A percentile compares a stretch with the other conserved stretches of the same genome.
phyloP scores from a whole-genome alignment of 495 filamentous ascomycete genomes.

The Parathielavia hyrcaniae region DNA sequence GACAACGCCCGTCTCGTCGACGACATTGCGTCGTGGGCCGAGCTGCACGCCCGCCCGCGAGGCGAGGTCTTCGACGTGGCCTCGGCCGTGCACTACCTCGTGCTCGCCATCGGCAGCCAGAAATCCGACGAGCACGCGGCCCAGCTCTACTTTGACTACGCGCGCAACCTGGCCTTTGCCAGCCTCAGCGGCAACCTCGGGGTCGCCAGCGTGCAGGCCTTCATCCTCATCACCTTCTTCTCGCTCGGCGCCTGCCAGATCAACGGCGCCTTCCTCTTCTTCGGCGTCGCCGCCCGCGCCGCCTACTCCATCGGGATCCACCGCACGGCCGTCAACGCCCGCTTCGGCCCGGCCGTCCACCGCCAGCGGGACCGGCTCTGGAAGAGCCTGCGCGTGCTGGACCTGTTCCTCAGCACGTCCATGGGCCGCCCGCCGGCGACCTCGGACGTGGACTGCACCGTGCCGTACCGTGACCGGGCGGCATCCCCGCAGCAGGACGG shows the following conservation, averaged over 20 bases:
- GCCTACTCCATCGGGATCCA: constrained; percentile 57
- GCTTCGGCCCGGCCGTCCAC: constrained; percentile 48
- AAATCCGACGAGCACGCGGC: constrained; percentile 46
- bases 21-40: constrained; percentile 32
- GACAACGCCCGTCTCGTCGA: constrained; percentile 28
- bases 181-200: constrained; percentile 52
- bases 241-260: constrained; percentile 57
- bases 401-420: constrained; percentile 55
- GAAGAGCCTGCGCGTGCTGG: constrained; percentile 56
- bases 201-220: constrained; percentile 52
- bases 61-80: constrained; percentile 35
- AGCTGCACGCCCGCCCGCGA: constrained; percentile 4
- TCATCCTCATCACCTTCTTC: constrained; percentile 54
- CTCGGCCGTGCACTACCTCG: constrained; percentile 53
- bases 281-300: constrained; percentile 52
- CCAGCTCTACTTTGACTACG: constrained; percentile 51
- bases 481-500: too few species aligned
- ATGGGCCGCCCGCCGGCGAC: constrained; percentile 56
- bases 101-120: constrained; percentile 57
- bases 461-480: constrained; percentile 36
- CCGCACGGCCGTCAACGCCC: constrained; percentile 53
- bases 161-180: constrained; percentile 49
- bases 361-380: constrained; percentile 51
- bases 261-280: constrained; percentile 55
- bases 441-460: constrained; percentile 53